Percentiles rank a stretch among this genome's conserved stretches.
Conservation (phyloP, 805 yeast species). For the Cephaloascus fragrans region DNA sequence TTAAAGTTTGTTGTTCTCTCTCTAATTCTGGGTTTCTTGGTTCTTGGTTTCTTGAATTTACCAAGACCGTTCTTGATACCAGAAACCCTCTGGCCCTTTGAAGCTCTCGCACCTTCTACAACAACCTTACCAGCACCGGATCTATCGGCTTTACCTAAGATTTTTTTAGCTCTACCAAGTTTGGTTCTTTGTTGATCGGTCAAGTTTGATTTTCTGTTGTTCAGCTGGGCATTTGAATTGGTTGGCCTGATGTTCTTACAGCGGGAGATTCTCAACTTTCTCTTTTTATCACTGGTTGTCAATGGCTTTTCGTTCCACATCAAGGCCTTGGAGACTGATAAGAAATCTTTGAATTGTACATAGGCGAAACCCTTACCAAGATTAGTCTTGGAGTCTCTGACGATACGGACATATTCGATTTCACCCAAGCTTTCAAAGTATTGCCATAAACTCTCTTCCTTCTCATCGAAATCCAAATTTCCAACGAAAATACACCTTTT, state of each 20-base stretch:
- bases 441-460: slow-evolving; percentile 82
- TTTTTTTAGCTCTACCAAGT: slow-evolving; percentile 68
- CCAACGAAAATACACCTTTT: slow-evolving; percentile 86
- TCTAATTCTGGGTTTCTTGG: slow-evolving; percentile 50
- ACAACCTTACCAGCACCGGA: slow-evolving; percentile 50
- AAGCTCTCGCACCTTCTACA: slow-evolving; percentile 73
- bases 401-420: slow-evolving; percentile 81
- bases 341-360: slow-evolving; percentile 72
- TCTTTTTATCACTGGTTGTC: slow-evolving; percentile 21
- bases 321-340: slow-evolving; percentile 74
- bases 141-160: slow-evolving; percentile 74
- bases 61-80: slow-evolving; percentile 52
- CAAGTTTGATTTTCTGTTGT: slow-evolving; percentile 17
- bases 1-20: slow-evolving; percentile 44
- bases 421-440: slow-evolving; percentile 52
- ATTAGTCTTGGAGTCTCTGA: slow-evolving; percentile 89
- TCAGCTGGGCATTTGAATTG: slow-evolving; percentile 6
- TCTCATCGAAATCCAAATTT: slow-evolving; percentile 85
- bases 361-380: slow-evolving; percentile 97
- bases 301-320: slow-evolving; percentile 62
- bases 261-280: slow-evolving; percentile 73
- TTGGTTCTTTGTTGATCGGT: slow-evolving; percentile 64
- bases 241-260: slow-evolving; percentile 34
- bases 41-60: slow-evolving; percentile 22
- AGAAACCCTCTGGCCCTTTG: slow-evolving; percentile 49